These are phyloP conservation scores for Chimonanthus salicifolius DNA, from an alignment of 164 flowering plant genomes.

Conservation along the genomic window DNA sequence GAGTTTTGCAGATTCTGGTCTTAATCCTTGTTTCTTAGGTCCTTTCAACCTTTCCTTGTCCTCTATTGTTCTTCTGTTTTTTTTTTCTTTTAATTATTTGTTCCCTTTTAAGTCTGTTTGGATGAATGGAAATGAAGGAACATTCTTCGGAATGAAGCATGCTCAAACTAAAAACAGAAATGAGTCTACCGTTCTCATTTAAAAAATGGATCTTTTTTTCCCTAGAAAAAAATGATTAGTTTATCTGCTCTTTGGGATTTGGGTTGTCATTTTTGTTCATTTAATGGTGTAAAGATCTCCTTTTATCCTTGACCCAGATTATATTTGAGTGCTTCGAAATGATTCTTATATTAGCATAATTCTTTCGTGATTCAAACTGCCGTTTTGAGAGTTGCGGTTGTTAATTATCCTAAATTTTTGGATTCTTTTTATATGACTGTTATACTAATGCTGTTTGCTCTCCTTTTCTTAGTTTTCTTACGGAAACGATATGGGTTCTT, in stretches of 20 bases:
- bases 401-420: neutral
- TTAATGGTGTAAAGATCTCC: constrained; percentile 1
- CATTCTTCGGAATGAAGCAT: too few species aligned
- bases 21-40: constrained; percentile 13
- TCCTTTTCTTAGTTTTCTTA: neutral
- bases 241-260: neutral
- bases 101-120: too few species aligned
- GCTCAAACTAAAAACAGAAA: too few species aligned
- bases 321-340: neutral
- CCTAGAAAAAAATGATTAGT: neutral
- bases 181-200: neutral
- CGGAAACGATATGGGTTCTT: neutral
- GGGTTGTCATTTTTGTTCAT: neutral
- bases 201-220: neutral
- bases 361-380: neutral
- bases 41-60: neutral
- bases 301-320: neutral
- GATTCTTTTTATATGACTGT: neutral
- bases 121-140: too few species aligned
- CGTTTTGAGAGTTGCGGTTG: neutral
- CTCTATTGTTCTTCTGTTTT: too few species aligned
- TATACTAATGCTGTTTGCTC: neutral
- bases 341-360: neutral
- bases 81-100: too few species aligned
- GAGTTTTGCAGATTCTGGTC: constrained; percentile 9